Base-by-base conservation (phyloP, 2,329 filamentous ascomycete genomes). In the Trichoderma cornu-damae region DNA sequence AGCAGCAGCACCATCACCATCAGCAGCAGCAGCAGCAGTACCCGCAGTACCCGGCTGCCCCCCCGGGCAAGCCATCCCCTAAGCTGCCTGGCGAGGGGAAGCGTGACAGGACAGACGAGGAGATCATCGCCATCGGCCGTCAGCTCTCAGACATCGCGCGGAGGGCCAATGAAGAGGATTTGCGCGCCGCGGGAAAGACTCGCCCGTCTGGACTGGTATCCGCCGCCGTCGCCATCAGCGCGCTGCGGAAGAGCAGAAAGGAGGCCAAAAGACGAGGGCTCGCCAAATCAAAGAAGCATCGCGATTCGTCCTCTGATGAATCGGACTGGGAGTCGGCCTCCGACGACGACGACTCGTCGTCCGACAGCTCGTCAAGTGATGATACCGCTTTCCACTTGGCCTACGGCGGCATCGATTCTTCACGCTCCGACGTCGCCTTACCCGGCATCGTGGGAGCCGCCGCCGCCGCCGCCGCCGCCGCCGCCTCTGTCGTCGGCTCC, bases 251-350 rank as follows among this genome's bases (percentile, higher is more conserved):
- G 22, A 70, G 67, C 60, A 71, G 69, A 53, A 71, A 70, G 40
- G 68, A 70, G 22, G 66, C 65, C 37, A 61, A 65, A 43, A 67
- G 64, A 37, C 74, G 72, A 22, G 76, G 75, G 11, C 61, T 72
- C 24, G 73, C 69, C 32, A 70, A 68, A 61, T 79, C 76, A 8
- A 79, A 70, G 63, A 68, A 70, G 5, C 68, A 68, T 30, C 68
- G 68, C 20, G 67, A 70, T n/a, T 67, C 67, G 18, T 66, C 71
- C 61, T 60, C 75, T 49, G 79, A 78, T 30, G 77, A 82, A 40
- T 75, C 75, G 1, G 80, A 82, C 57, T 84, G 80, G 80, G 81
- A 83, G 67, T 81, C 79, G 44, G 78, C 79, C 24, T 80, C 78
- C 5, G 78, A 79, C 11, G 74, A 75, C 46, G 77, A 79, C 46